Base-by-base conservation (phyloP, 108 stramenopile genomes). In the Nitzschia sp. region DNA sequence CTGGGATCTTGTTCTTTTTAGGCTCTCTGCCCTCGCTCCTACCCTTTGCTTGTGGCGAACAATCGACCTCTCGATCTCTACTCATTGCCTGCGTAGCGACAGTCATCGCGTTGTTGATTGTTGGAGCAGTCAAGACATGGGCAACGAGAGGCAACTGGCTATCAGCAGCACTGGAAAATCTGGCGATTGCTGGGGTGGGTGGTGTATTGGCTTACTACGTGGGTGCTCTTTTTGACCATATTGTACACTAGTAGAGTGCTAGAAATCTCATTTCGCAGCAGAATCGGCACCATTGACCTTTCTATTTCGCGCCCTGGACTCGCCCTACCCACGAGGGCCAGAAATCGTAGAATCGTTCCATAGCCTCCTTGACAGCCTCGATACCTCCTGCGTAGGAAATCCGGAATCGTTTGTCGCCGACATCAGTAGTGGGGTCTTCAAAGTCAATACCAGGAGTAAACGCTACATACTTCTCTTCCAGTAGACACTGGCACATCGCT, bases 361-460 rank as follows among this genome's bases (percentile, higher is more conserved):
- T 88, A 5, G 84, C 95, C 23, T 73, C 48, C 31, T 53, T 29
- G 2, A 81, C 82, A 9, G 78, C 88, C 33, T 82, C 84, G 2
- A 83, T 70, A 27, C 88, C 91, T 15, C 92, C 95, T 11, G 92
- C 90, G 68, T 93, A 96, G 52, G 82, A 84, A 21, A 96, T 90
- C 6, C 96, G 85, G 60, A 96, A 86, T 45, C 96, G 83, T 4
- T 89, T 64, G 62, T 89, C 80, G 22, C 96, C 96, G 11, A 91
- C 27, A 26, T 55, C 68, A 21, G 63, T 71, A 6, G 75, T 31
- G 19, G 88, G 88, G 76, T 94, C 92, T 69, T 97, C 96, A 80
- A 97, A 97, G 69, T 97, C 96, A 52, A 68, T 89, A 17, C 96
- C 96, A 8, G 94, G 93, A 8, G 94, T 95, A 53, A 97, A 87